Conservation (phyloP, 768 basidiomycete species). For the Lentinula raphanica region DNA sequence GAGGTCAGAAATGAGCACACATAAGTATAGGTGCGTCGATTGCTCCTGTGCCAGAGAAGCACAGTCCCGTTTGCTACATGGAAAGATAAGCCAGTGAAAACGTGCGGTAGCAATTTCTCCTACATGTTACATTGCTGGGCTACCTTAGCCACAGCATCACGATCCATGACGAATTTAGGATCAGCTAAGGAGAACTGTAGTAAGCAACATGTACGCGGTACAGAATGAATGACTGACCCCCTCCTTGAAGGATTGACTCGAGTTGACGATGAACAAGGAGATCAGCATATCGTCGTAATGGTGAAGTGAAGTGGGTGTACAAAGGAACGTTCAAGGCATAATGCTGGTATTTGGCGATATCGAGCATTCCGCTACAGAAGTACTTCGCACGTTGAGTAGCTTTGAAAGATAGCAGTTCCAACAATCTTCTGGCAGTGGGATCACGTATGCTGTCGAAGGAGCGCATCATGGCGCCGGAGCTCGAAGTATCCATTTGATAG, state of each 20-base stretch:
- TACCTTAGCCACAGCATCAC: constrained; percentile 94
- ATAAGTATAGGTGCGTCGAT: constrained; percentile 92
- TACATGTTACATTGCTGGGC: constrained; percentile 98
- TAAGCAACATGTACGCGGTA: background rate
- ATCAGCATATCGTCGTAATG: constrained; percentile 91
- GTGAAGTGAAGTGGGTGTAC: constrained; percentile 92
- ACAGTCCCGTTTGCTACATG: constrained; percentile 78
- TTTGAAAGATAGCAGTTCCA: constrained; percentile 82
- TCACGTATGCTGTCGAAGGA: constrained; percentile 75
- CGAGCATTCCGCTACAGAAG: constrained; percentile 98
- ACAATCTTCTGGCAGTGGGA: constrained; percentile 66
- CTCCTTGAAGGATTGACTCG: constrained; percentile 77
- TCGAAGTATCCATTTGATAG: constrained; percentile 73
- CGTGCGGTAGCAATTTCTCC: constrained; percentile 18
- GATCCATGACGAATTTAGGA: constrained; percentile 92
- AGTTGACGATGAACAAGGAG: constrained; percentile 94
- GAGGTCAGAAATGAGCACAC: constrained; percentile 89
- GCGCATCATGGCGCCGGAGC: constrained; percentile 75
- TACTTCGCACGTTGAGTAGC: constrained; percentile 96
- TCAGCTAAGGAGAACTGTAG: constrained; percentile 40
- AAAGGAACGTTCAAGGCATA: constrained; percentile 87
- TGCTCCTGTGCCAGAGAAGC: constrained; percentile 92
- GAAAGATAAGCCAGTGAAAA: background rate
- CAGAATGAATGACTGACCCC: constrained; percentile 37
- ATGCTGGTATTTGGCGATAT: constrained; percentile 96